A percentile compares a stretch with the other conserved stretches of the same genome.
These are phyloP conservation scores for Populus alba DNA, from an alignment of 345 rosid species.

Conservation along the genomic window DNA sequence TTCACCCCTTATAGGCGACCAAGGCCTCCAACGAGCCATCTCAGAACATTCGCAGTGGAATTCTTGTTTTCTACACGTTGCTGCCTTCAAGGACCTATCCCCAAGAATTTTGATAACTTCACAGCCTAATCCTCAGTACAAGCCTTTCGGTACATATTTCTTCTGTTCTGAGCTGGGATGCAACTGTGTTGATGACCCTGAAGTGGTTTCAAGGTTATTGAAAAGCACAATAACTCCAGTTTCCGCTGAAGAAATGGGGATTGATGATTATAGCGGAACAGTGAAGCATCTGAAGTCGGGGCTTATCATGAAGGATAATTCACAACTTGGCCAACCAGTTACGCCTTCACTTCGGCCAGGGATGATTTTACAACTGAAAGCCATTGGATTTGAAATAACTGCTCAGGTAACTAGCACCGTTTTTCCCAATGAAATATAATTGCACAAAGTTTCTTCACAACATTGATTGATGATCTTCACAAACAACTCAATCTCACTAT, in stretches of 20 bases:
- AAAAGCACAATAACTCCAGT: conserved; percentile 1
- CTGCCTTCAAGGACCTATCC: conserved; percentile 31
- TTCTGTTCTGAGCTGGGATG: conserved; percentile 35
- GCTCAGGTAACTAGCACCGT: conserved; percentile 26
- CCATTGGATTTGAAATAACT: conserved; percentile 24
- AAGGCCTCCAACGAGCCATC: conserved; percentile 31
- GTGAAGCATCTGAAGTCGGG: conserved; percentile 8
- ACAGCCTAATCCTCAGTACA: conserved; percentile 20
- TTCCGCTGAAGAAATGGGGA: conserved; percentile 14
- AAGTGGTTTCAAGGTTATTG: conserved; percentile 27
- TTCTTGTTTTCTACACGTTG: conserved; percentile 58
- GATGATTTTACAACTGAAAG: conserved; percentile 27
- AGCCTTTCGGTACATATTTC: conserved; percentile 59
- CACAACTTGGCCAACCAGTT: not conserved
- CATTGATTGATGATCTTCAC: not conserved
- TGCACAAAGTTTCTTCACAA: not conserved
- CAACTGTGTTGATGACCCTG: conserved; percentile 51
- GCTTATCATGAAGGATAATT: conserved; percentile 18
- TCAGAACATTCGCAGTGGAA: conserved; percentile 34
- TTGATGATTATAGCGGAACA: conserved; percentile 13
- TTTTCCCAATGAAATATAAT: not conserved
- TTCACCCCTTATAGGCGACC: conserved; percentile 51
- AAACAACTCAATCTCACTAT: not conserved
- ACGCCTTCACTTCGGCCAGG: conserved; percentile 19
- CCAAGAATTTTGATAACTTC: conserved; percentile 29